Base-by-base conservation (phyloP, 306 rosid species). In the Cucumis cinereus region DNA sequence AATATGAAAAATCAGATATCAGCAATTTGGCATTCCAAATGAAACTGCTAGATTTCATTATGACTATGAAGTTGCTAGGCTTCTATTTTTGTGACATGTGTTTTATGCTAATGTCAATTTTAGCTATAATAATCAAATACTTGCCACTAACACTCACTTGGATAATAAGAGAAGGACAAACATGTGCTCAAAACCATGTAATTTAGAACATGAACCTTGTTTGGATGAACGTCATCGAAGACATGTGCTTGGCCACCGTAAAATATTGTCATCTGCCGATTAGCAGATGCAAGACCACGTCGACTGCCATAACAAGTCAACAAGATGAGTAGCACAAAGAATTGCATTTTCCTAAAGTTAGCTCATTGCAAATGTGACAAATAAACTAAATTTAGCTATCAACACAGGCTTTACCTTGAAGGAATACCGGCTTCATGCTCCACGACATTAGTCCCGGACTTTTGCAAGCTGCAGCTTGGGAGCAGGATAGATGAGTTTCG, bases 221-320 rank as follows among this genome's bases (percentile, higher is more conserved):
- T 89, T 41, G 96, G 98, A 79, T 89, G 96, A 86, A 94, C 98
- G 77, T 92, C 95, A 52, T 94, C 97, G 59, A 94, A 94, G 63
- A 94, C 99, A 76, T 94, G 99, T 85, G 99, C 98, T 84, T 94
- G 97, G 73, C 99, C 99, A 5, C 99, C 99, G 13, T 94, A 94
- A 80, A 94, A 94, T 76, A 94, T 92, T 57, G 99, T 92, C 99
- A 95, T 95, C 91, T 92, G 99, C 78, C 85, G 84, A 85, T 89
- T 84, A 77, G 85, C 84, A 76, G 96, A 82, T 64, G 85, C 75
- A 72, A 77, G 84, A 59, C 91, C 95, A 38, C 84, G 89, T 77
- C 84, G 94, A 84, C 93, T 91, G 90, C 89, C 78, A 77, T 74
- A 78, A 66, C 49, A 78, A 28, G 84, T 78, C 58, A 63, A 57